Evolutionary conservation across 257 asterid genomes (phyloP).

Genomic region (Linderniella brevidens): DNA sequence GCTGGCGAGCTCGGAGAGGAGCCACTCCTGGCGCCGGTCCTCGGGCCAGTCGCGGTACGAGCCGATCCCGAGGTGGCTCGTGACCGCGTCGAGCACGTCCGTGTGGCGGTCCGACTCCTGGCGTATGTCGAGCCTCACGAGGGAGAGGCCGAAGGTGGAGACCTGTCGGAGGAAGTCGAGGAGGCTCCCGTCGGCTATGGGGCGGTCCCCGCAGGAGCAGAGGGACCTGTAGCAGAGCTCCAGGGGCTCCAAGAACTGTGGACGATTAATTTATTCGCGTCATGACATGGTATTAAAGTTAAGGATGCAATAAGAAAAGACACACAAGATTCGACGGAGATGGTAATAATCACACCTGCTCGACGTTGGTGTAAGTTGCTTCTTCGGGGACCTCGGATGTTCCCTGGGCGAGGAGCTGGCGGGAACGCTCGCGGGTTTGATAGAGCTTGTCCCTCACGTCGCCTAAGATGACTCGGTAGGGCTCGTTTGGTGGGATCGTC

Average conservation of each 20-base stretch:
- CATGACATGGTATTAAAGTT: background rate
- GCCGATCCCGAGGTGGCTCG: conserved; percentile 63
- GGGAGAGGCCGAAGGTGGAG: conserved; percentile 81
- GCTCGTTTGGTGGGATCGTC: conserved; percentile 76
- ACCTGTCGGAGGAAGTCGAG: conserved; percentile 91
- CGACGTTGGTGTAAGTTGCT: conserved; percentile 44
- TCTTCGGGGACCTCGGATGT: conserved; percentile 57
- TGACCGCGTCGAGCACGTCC: conserved; percentile 75
- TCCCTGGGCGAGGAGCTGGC: conserved; percentile 58
- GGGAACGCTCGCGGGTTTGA: conserved; percentile 76
- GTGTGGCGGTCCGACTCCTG: conserved; percentile 92
- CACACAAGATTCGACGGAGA: background rate
- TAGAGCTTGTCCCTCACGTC: conserved; percentile 88
- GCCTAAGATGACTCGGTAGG: conserved; percentile 84
- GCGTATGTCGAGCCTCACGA: conserved; percentile 80
- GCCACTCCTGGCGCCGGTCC: conserved; percentile 80
- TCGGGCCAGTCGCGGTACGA: conserved; percentile 87
- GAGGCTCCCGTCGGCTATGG: conserved; percentile 90
- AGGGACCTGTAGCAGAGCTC: conserved; percentile 86
- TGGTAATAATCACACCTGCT: conserved; percentile 34
- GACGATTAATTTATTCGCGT: background rate
- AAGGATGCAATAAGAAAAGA: background rate
- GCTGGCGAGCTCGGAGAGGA: conserved; percentile 64
- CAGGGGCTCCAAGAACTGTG: conserved; percentile 78
- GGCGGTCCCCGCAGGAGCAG: conserved; percentile 71